phyloP scores from a whole-genome alignment of 257 asterid species.

The Paraleonurus japonicus region DNA sequence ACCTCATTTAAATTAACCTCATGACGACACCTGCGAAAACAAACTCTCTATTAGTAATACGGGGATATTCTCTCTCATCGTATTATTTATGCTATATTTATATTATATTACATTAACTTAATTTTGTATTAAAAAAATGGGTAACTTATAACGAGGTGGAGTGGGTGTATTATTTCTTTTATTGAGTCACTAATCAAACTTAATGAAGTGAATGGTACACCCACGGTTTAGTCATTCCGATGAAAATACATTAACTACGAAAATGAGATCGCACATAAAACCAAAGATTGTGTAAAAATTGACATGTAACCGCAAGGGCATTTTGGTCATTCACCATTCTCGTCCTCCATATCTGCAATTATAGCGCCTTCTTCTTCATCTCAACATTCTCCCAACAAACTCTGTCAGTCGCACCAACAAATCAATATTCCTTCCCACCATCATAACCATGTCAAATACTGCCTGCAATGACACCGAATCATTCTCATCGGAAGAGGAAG shows the following conservation, averaged over 20 bases:
- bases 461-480: conserved; percentile 26
- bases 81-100: too few species aligned
- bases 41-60: too few species aligned
- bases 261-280: not conserved
- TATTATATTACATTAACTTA: too few species aligned
- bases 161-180: too few species aligned
- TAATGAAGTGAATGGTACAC: not conserved
- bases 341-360: conserved; percentile 33
- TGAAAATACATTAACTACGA: not conserved
- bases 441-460: conserved; percentile 37
- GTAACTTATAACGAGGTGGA: too few species aligned
- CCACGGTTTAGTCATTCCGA: not conserved
- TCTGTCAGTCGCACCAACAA: conserved; percentile 2
- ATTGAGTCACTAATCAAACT: too few species aligned
- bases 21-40: too few species aligned
- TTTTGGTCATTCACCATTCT: conserved; percentile 28
- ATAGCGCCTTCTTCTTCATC: conserved; percentile 28
- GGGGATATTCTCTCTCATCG: too few species aligned
- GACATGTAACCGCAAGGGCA: conserved; percentile 35
- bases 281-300: conserved; percentile 8
- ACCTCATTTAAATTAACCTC: too few species aligned
- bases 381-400: conserved; percentile 1
- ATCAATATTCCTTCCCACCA: not conserved
- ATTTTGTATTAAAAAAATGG: too few species aligned
- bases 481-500: conserved; percentile 34